Conservation (phyloP, 495 filamentous ascomycete species). For the Parathielavia hyrcaniae region DNA sequence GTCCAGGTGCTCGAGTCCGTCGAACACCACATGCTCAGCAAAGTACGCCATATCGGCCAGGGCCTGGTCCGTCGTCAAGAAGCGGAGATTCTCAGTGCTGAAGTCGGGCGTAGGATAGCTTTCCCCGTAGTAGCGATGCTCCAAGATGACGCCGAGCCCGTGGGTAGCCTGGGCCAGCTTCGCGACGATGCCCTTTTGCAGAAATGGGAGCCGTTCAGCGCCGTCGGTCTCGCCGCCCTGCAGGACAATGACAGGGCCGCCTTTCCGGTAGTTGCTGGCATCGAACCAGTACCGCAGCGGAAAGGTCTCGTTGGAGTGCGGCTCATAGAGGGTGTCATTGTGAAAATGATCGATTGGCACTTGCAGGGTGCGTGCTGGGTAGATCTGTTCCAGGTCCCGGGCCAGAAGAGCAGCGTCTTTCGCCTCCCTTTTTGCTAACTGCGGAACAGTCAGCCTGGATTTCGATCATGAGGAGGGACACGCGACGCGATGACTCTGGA, state of each 20-base stretch:
- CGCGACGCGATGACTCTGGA: background rate
- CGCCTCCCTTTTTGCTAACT: slow-evolving; percentile 11
- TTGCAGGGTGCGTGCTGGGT: slow-evolving; percentile 50
- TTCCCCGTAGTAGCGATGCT: slow-evolving; percentile 67
- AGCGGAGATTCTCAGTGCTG: slow-evolving; percentile 59
- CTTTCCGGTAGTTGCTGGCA: slow-evolving; percentile 55
- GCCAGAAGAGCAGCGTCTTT: background rate
- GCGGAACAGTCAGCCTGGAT: background rate
- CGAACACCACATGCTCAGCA: slow-evolving; percentile 58
- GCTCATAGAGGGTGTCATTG: slow-evolving; percentile 61
- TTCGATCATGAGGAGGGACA: background rate
- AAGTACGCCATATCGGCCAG: slow-evolving; percentile 69
- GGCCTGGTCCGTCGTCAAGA: slow-evolving; percentile 69
- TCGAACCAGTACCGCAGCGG: slow-evolving; percentile 70
- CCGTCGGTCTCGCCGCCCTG: slow-evolving; percentile 58
- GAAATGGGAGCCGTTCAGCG: slow-evolving; percentile 50
- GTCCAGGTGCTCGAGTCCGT: slow-evolving; percentile 55
- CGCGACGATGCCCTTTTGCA: slow-evolving; percentile 64
- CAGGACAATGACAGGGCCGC: slow-evolving; percentile 68
- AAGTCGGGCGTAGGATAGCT: slow-evolving; percentile 55
- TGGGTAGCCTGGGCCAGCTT: slow-evolving; percentile 56
- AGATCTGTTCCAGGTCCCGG: slow-evolving; percentile 16
- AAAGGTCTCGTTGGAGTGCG: slow-evolving; percentile 56
- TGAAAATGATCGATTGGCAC: slow-evolving; percentile 72
- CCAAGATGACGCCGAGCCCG: slow-evolving; percentile 67